Base-by-base conservation (phyloP, 768 basidiomycete species). In the Lactarius evosmus region DNA sequence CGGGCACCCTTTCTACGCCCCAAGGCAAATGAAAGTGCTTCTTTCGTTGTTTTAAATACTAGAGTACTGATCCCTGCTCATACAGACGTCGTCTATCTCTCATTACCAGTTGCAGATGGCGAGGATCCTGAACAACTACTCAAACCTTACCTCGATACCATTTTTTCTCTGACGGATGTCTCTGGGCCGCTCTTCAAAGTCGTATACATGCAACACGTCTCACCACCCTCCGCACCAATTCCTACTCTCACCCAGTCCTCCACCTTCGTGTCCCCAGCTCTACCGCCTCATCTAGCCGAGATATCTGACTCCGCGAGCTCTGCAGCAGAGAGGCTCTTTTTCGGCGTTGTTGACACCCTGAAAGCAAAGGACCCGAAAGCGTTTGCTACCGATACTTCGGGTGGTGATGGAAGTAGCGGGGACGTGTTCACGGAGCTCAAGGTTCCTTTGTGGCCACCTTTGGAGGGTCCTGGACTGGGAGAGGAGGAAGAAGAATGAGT, bases 1-100 rank as follows among this genome's bases (percentile, higher is more conserved):
- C 87, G 70, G 86, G 84, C 9, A 87, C 87, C 16, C 77, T 92
- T 77, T 86, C 88, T 5, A 80, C 89, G 25, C 93, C 93, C 0
- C 76, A 78, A 55, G 89, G 84, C 2, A 87, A 86, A 80, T 89
- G 91, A 88, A 69, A 69, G 86, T 77, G 19, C 9, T 19, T 51
- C 1, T 19, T 7, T 22, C 57, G 9, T 27, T 56, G 25, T 58
- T 27, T 51, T 46, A 3, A 14, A 9, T 22, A 30, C 53, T 49
- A 3, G 22, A 9, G 29, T 25, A 49, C 61, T 61, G 14, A 53
- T 27, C 12, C 14, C 17, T 33, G 4, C 12, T 16, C 5, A 30
- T 22, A 19, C 51, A 70, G 69, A 68, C 44, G 61, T 69, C 29
- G 62, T 69, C 34, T 67, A 69, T 56, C 50, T 70, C 40, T 64